Percentiles rank a stretch among this genome's conserved stretches.
Evolutionary conservation across 2,329 filamentous ascomycete species (phyloP).

Genomic region (Fusarium pseudonygamai): DNA sequence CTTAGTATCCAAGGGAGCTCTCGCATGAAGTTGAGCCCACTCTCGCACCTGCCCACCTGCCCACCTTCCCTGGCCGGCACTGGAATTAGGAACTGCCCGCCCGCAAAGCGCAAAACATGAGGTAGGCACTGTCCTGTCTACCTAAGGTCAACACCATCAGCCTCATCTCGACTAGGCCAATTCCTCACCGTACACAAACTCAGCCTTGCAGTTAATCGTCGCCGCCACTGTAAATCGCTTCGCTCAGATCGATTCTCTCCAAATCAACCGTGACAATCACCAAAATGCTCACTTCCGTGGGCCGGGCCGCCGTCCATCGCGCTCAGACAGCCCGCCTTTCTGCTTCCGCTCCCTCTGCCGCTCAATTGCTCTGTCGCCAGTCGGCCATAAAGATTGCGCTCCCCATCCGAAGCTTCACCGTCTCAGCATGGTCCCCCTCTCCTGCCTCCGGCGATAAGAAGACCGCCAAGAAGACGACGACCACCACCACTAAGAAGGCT

Average conservation of each 20-base stretch:
- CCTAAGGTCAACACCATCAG: conserved; percentile 28
- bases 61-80: conserved; percentile 17
- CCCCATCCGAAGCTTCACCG: conserved; percentile 45
- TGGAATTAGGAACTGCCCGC: conserved; percentile 17
- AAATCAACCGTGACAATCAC: not conserved
- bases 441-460: conserved; percentile 37
- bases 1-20: conserved; percentile 2
- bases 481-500: conserved; percentile 26
- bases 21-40: conserved; percentile 19
- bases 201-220: conserved; percentile 2
- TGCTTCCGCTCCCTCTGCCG: conserved; percentile 36
- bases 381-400: conserved; percentile 26
- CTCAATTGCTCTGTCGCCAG: conserved; percentile 37
- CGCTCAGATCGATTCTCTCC: not conserved
- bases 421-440: conserved; percentile 43
- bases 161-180: conserved; percentile 15
- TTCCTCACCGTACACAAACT: conserved; percentile 18
- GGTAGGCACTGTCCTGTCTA: not conserved
- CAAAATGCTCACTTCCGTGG: conserved; percentile 55
- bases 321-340: conserved; percentile 38
- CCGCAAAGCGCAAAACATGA: conserved; percentile 20
- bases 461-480: conserved; percentile 29
- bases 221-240: not conserved
- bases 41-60: conserved; percentile 4
- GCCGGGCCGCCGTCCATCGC: conserved; percentile 52